A percentile compares a stretch with the other conserved stretches of the same genome.
Conservation (phyloP, 2,329 filamentous ascomycete species). For the Huntiella decipiens region DNA sequence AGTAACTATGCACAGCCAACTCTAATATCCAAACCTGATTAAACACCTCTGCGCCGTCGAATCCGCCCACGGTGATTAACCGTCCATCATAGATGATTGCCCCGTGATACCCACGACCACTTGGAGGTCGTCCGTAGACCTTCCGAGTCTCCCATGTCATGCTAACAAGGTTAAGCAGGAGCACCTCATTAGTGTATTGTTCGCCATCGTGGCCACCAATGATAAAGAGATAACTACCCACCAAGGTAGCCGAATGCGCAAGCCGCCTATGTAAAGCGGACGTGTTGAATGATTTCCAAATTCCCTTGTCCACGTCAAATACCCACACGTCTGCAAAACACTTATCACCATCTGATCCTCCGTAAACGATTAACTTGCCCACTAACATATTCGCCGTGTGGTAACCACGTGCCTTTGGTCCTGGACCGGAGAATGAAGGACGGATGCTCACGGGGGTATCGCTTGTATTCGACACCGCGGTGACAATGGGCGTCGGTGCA, state of each 20-base stretch:
- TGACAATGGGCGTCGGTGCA: slow-evolving; percentile 20
- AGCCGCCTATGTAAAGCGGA: slow-evolving; percentile 43
- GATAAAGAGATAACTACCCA: slow-evolving; percentile 52
- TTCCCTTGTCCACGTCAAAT: slow-evolving; percentile 44
- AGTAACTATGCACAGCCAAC: slow-evolving; percentile 51
- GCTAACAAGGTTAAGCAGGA: slow-evolving; percentile 49
- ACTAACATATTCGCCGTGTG: slow-evolving; percentile 58
- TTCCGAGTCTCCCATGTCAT: slow-evolving; percentile 54
- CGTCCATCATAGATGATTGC: slow-evolving; percentile 46
- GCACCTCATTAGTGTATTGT: slow-evolving; percentile 50
- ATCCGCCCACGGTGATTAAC: slow-evolving; percentile 45
- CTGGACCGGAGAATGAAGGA: not conserved
- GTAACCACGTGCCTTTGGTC: slow-evolving; percentile 46
- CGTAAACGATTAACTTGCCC: slow-evolving; percentile 52
- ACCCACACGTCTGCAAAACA: slow-evolving; percentile 59
- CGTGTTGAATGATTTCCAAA: slow-evolving; percentile 41
- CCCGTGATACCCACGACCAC: slow-evolving; percentile 47
- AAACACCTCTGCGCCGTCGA: slow-evolving; percentile 49
- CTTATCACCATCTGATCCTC: slow-evolving; percentile 50
- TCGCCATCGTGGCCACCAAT: slow-evolving; percentile 51
- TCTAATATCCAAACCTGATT: slow-evolving; percentile 48
- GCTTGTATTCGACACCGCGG: not conserved
- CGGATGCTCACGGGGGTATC: not conserved
- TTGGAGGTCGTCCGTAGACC: slow-evolving; percentile 44
- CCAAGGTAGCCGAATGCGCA: slow-evolving; percentile 49